phyloP scores from a whole-genome alignment of 2,329 filamentous ascomycete species.

The Scedosporium boydii region DNA sequence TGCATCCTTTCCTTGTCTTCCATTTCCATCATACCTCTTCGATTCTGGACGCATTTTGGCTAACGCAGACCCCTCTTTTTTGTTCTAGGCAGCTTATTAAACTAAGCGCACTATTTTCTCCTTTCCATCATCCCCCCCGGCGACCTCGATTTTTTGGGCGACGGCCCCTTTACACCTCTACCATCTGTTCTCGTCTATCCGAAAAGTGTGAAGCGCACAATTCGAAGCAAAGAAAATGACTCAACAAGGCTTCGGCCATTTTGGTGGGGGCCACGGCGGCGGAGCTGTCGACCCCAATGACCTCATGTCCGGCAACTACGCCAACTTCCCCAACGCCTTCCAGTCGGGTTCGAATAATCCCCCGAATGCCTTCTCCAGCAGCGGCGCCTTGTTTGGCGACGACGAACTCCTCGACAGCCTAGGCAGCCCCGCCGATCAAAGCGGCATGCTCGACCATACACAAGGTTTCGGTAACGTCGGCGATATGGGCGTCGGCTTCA shows the following conservation, averaged over 20 bases:
- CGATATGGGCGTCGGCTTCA: constrained; percentile 46
- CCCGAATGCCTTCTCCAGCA: constrained; percentile 64
- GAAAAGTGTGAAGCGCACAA: not conserved
- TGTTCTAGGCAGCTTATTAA: not conserved
- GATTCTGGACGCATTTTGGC: not conserved
- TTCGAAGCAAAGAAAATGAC: constrained; percentile 3
- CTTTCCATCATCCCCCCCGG: not conserved
- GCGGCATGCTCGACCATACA: constrained; percentile 40
- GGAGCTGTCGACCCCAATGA: constrained; percentile 76
- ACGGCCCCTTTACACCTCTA: not conserved
- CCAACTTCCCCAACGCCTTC: constrained; percentile 47
- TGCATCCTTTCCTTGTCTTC: too few species aligned
- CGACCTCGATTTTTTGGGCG: not conserved
- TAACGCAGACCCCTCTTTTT: not conserved
- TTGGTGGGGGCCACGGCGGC: constrained; percentile 42
- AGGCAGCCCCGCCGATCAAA: constrained; percentile 44
- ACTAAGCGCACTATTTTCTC: not conserved
- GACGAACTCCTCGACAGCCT: constrained; percentile 79
- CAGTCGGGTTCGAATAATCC: constrained; percentile 49
- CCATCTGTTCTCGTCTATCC: not conserved
- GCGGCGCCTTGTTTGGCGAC: constrained; percentile 71
- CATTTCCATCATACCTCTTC: not conserved
- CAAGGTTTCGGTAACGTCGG: constrained; percentile 49
- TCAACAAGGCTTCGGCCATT: constrained; percentile 43
- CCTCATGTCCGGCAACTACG: constrained; percentile 56